phyloP scores from a whole-genome alignment of 495 filamentous ascomycete genomes.

The Diplogelasinospora grovesii region DNA sequence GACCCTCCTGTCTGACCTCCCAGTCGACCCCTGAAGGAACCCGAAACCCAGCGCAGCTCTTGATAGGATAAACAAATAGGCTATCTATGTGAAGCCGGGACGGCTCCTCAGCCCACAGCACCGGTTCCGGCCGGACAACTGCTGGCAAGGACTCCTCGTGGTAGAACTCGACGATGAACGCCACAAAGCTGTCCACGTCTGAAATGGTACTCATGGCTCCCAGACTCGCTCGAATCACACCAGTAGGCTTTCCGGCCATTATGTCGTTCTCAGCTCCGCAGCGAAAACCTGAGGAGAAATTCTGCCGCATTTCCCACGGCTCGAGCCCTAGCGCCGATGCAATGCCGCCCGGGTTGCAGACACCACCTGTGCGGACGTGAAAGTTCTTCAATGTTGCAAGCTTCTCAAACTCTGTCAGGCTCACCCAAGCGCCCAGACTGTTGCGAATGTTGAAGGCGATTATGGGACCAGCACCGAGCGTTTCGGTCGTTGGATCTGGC shows the following conservation, averaged over 20 bases:
- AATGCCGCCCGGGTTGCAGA: constrained; percentile 89
- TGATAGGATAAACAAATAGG: constrained; percentile 75
- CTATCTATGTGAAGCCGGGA: constrained; percentile 45
- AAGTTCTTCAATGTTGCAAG: constrained; percentile 70
- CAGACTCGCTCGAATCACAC: constrained; percentile 75
- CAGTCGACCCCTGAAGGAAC: constrained; percentile 59
- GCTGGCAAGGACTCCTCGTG: constrained; percentile 38
- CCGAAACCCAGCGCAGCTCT: constrained; percentile 75
- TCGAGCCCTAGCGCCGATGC: constrained; percentile 59
- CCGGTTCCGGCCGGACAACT: background rate
- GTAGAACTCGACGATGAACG: constrained; percentile 75
- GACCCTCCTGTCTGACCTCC: constrained; percentile 69
- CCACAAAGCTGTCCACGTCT: constrained; percentile 66
- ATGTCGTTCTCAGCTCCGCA: constrained; percentile 77
- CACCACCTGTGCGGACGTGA: constrained; percentile 75
- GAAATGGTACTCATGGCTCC: constrained; percentile 78
- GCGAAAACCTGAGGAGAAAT: constrained; percentile 73
- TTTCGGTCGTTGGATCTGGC: constrained; percentile 17
- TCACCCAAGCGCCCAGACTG: constrained; percentile 62
- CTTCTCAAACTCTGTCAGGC: constrained; percentile 77
- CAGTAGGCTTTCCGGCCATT: constrained; percentile 76
- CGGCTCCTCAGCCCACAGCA: background rate
- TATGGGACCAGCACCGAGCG: constrained; percentile 52
- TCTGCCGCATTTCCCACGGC: constrained; percentile 70
- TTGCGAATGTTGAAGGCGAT: constrained; percentile 77